Percentiles rank a stretch among this genome's conserved stretches.
These are phyloP conservation scores for Pseudopyrenochaeta lycopersici DNA, from an alignment of 2,329 filamentous ascomycete species.

Conservation along the genomic window DNA sequence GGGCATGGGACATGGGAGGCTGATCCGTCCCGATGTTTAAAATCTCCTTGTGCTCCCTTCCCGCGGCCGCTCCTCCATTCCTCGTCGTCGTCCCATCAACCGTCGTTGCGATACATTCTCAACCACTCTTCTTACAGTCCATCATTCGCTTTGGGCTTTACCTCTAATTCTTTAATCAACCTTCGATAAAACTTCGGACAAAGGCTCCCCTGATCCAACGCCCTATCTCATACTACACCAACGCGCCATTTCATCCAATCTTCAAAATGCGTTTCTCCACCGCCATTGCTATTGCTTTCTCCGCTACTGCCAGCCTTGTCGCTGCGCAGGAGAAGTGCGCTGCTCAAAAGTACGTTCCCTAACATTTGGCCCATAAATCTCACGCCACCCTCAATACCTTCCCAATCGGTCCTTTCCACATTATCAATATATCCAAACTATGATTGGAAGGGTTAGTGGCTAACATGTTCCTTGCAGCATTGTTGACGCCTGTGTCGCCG, in stretches of 20 bases:
- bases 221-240: neutral
- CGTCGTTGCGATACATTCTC: neutral
- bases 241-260: neutral
- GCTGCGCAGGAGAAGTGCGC: constrained; percentile 50
- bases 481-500: constrained; percentile 58
- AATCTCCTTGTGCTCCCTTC: constrained; percentile 3
- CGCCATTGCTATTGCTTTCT: constrained; percentile 38
- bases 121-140: neutral
- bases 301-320: constrained; percentile 47
- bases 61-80: constrained; percentile 1
- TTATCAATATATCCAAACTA: too few relatives aligned
- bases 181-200: too few relatives aligned
- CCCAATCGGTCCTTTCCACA: neutral
- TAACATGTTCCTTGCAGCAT: constrained; percentile 50
- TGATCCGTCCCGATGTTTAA: neutral
- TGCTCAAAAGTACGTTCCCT: constrained; percentile 49
- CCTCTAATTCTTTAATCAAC: neutral
- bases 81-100: constrained; percentile 6
- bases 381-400: neutral
- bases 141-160: constrained; percentile 13
- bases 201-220: too few relatives aligned
- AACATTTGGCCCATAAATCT: too few relatives aligned
- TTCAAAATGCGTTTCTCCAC: constrained; percentile 45
- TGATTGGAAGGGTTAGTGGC: too few relatives aligned
- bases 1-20: neutral